Evolutionary conservation across 192 early-diverging fungal species (phyloP).

Genomic region (Linnemannia schmuckeri): DNA sequence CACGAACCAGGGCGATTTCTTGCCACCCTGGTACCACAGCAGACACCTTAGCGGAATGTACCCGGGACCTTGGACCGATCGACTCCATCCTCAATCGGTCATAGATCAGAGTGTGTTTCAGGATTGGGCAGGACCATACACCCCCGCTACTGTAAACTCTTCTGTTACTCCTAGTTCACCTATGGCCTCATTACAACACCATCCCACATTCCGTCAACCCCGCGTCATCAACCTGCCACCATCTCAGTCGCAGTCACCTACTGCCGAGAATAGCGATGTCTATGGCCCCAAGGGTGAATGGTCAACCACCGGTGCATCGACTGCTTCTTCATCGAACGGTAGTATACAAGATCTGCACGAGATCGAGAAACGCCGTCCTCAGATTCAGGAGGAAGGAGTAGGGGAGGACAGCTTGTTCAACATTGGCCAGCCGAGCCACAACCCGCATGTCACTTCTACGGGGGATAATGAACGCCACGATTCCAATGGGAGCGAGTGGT

Average conservation of each 20-base stretch:
- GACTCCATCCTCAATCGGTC: neutral
- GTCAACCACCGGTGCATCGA: neutral
- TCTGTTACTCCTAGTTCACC: neutral
- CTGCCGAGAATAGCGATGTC: neutral
- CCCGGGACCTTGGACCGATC: neutral
- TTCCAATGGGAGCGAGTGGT: too few species aligned
- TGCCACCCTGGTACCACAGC: neutral
- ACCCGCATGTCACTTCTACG: neutral
- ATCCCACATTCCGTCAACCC: neutral
- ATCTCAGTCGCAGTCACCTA: neutral
- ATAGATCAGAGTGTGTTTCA: neutral
- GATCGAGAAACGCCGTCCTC: neutral
- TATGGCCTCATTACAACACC: neutral
- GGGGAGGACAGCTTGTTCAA: neutral
- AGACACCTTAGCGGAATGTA: neutral
- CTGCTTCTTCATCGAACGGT: neutral
- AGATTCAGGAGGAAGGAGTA: neutral
- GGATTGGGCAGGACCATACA: neutral
- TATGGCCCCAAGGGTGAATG: constrained; percentile 1
- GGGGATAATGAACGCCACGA: too few species aligned
- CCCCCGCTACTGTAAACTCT: neutral
- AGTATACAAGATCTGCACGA: neutral
- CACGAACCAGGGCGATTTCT: neutral
- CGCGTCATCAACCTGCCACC: neutral
- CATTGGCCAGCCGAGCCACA: neutral